A percentile compares a stretch with the other conserved stretches of the same genome.
phyloP scores from a whole-genome alignment of 192 early-diverging fungal genomes.

The Coemansia sp. region DNA sequence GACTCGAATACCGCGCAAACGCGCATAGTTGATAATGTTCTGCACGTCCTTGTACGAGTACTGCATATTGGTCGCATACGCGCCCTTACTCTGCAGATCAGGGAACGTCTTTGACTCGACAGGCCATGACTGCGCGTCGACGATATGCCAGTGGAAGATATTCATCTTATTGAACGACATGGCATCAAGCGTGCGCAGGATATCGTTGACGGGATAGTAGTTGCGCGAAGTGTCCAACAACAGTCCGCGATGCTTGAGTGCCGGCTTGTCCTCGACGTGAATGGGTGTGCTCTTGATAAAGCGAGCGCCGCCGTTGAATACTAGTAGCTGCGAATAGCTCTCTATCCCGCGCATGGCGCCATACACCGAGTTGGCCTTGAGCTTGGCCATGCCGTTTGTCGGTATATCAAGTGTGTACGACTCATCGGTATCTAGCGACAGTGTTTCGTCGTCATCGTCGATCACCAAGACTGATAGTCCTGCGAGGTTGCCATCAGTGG shows the following conservation, averaged over 20 bases:
- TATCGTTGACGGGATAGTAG: conserved; percentile 63
- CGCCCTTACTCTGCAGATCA: conserved; percentile 64
- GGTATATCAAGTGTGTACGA: conserved; percentile 73
- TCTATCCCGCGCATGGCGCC: conserved; percentile 77
- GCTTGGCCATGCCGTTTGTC: conserved; percentile 52
- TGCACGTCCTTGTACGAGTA: conserved; percentile 78
- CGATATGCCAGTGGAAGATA: conserved; percentile 81
- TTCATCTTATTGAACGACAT: conserved; percentile 78
- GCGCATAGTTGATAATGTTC: conserved; percentile 73
- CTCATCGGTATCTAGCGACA: conserved; percentile 67
- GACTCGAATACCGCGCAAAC: conserved; percentile 79
- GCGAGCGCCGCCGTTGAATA: conserved; percentile 45
- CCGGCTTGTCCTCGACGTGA: conserved; percentile 66
- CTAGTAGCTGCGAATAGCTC: conserved; percentile 72
- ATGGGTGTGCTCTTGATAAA: conserved; percentile 62
- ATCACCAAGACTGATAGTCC: conserved; percentile 57
- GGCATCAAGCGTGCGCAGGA: conserved; percentile 69
- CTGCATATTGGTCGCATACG: conserved; percentile 65
- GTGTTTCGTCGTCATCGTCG: conserved; percentile 44
- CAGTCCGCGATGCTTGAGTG: conserved; percentile 70
- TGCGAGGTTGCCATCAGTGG: conserved; percentile 23
- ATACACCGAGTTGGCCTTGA: conserved; percentile 63
- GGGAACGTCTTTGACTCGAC: conserved; percentile 66
- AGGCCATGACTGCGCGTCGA: conserved; percentile 75
- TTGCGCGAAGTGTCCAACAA: conserved; percentile 73